Evolutionary conservation across 2,329 filamentous ascomycete species (phyloP), one percentile per base, ranked within the genome.

Genomic region (Ascochyta koolunga): DNA sequence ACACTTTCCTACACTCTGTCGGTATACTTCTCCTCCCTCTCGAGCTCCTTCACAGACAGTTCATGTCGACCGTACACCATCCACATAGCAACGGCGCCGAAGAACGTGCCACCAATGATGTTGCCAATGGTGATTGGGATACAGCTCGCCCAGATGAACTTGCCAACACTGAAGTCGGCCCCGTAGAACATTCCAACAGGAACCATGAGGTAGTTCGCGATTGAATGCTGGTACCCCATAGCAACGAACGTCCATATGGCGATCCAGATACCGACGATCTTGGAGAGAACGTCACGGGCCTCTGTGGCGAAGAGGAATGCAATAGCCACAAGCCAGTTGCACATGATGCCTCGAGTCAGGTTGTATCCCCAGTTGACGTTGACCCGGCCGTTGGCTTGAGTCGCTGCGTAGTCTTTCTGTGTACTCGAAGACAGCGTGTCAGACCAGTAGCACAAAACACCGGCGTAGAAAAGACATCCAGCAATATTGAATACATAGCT

Each of bases 381-480:
- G 10, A 59, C 40, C 3, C 47, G 52, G 11, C 38, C 41, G 5
- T 59, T 47, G 6, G 44, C 52, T 25, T 59, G 51, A 10, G 48
- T 50, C 13, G 22, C 33, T 15, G 56, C 56, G 22, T 59, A 56
- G 5, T 50, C 42, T 7, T 40, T 54, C 24, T 47, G 56, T 49
- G 33, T 56, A 54, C 55, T 57, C 48, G 50, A 63, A 7, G 32
- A 38, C 2, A 59, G 18, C 1, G 56, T 46, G 35, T 61, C 51
- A 11, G 49, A 45, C 56, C 59, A 59, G 44, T 58, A 61, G 22
- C 41, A 50, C 25, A 61, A 13, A 15, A 60, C 48, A 7, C 61
- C 58, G 18, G 56, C 54, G 24, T 59, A 54, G 35, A 64, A 64
- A 1, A 60, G 39, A 25, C 44, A 52, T 1, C 58, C 59, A 11